These are phyloP conservation scores for Aspergillus amoenus DNA, from an alignment of 2,329 filamentous ascomycete species.

Conservation along the genomic window DNA sequence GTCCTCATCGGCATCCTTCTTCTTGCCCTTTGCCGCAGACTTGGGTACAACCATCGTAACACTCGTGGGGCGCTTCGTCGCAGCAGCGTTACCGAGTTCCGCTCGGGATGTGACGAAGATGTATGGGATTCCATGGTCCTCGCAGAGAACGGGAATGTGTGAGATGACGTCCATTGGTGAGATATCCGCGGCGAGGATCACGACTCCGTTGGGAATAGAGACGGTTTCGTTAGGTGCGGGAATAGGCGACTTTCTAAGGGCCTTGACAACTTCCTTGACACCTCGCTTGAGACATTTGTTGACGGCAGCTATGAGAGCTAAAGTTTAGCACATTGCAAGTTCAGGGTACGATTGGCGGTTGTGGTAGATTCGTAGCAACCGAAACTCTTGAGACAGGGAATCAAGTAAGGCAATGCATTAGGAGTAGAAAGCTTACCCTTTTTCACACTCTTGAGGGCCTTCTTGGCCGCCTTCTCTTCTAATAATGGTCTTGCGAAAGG, in stretches of 20 bases:
- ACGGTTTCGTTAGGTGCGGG: constrained; percentile 64
- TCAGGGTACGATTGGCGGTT: neutral
- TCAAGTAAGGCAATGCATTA: neutral
- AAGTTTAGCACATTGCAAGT: constrained; percentile 18
- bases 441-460: constrained; percentile 53
- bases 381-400: neutral
- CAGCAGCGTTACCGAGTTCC: constrained; percentile 88
- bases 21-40: constrained; percentile 52
- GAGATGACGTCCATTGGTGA: constrained; percentile 98
- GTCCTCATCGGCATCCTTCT: constrained; percentile 46
- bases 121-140: constrained; percentile 97
- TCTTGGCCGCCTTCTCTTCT: constrained; percentile 52
- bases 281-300: constrained; percentile 94
- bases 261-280: constrained; percentile 98
- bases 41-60: constrained; percentile 78
- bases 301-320: constrained; percentile 70
- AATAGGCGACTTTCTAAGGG: constrained; percentile 84
- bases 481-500: constrained; percentile 52
- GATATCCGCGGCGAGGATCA: constrained; percentile 95
- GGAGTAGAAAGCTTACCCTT: constrained; percentile 40
- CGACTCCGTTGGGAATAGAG: constrained; percentile 67
- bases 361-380: neutral
- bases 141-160: constrained; percentile 95
- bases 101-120: constrained; percentile 90
- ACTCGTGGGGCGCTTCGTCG: constrained; percentile 93